Evolutionary conservation across 257 asterid genomes (phyloP).

Genomic region (Cynanchum wilfordii): DNA sequence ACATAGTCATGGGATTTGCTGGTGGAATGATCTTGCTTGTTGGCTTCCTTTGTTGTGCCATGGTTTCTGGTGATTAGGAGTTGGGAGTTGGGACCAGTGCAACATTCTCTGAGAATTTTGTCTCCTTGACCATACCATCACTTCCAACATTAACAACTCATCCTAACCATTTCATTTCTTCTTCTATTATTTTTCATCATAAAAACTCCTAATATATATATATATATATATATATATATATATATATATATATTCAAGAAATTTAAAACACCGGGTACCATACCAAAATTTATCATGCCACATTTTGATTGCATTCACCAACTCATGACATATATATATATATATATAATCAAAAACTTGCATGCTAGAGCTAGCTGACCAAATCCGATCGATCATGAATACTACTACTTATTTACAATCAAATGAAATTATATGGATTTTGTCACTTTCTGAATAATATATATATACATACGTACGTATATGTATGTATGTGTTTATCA

Average conservation of each 20-base stretch:
- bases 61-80: constrained; percentile 19
- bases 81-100: constrained; percentile 33
- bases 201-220: no score
- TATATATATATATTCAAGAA: no score
- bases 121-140: constrained; percentile 31
- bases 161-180: no score
- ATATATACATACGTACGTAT: background rate
- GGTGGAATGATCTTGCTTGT: constrained; percentile 18
- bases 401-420: background rate
- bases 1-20: constrained; percentile 44
- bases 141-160: no score
- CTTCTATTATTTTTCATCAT: no score
- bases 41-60: constrained; percentile 19
- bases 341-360: background rate
- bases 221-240: no score
- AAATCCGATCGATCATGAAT: constrained; percentile 6
- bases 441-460: constrained; percentile 3
- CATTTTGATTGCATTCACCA: constrained; percentile 9
- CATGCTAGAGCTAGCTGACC: background rate
- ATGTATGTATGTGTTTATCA: background rate
- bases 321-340: background rate
- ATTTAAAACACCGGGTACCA: no score
- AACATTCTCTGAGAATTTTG: constrained; percentile 42
- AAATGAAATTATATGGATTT: constrained; percentile 1
- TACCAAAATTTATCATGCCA: background rate